phyloP scores from a whole-genome alignment of 306 rosid genomes.

The Malus orientalis region DNA sequence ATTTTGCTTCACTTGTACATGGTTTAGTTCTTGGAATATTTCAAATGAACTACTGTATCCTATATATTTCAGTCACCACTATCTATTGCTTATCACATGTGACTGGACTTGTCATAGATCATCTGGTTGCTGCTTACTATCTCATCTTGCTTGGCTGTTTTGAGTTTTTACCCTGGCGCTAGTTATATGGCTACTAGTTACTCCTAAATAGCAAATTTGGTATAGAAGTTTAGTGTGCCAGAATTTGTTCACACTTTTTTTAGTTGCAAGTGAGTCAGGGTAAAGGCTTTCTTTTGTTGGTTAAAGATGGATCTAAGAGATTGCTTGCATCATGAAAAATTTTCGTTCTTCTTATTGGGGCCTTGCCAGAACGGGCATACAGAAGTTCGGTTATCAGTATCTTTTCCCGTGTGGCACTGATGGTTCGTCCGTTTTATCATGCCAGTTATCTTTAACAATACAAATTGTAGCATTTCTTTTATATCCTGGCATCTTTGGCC shows the following conservation, averaged over 20 bases:
- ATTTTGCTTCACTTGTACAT: not conserved
- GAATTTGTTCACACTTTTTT: not conserved
- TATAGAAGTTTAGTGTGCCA: not conserved
- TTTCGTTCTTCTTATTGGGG: not conserved
- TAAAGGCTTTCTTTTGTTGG: not conserved
- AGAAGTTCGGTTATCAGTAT: not conserved
- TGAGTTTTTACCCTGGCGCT: not conserved
- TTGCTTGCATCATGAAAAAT: not conserved
- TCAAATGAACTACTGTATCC: not conserved
- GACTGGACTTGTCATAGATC: not conserved
- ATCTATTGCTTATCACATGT: not conserved
- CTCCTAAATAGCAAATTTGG: not conserved
- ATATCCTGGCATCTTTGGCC: not conserved
- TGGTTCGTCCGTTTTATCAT: not conserved
- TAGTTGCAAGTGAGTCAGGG: not conserved
- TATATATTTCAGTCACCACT: not conserved
- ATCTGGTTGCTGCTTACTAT: not conserved
- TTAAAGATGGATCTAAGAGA: not conserved
- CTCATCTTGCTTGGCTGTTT: not conserved
- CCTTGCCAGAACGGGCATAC: not conserved
- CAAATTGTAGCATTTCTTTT: not conserved
- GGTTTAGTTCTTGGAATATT: not conserved
- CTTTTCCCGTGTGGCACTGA: not conserved
- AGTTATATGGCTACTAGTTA: not conserved
- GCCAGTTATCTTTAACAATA: not conserved